Base-by-base conservation (phyloP, 1,139 yeast genomes). In the Saccharomyces hybrid region DNA sequence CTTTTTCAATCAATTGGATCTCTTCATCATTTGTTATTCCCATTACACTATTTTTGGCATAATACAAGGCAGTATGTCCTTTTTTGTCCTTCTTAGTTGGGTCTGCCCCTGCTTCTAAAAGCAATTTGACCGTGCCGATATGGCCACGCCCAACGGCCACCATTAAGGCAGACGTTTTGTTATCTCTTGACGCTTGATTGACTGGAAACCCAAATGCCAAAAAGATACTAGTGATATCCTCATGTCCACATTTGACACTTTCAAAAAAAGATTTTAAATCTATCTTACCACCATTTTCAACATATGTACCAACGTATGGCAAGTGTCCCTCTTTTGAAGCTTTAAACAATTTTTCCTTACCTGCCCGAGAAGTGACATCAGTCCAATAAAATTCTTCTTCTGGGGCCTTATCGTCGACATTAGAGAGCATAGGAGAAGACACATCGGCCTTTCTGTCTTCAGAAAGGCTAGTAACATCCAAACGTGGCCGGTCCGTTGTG, bases 81-180 rank as follows among this genome's bases (percentile, higher is more conserved):
- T 76, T 79, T 51, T 74, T 70, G 48, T 78, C 77, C 20, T 54
- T 57, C 53, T 66, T 66, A 2, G 64, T 56, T 0, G 93, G 88
- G 67, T 88, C 81, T 0, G 96, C 96, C 25, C 95, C 95, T 53
- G 85, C 82, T 16, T 84, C 82, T 31, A 90, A 68, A 50, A 91
- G 73, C 53, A 89, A 76, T 61, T 82, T 79, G 3, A 87, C 93
- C 16, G 88, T 85, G 3, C 82, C 84, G 16, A 75, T 63, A 67
- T 89, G 95, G 2, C 91, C 93, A 57, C 95, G 78, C 4, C 96
- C 96, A 48, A 88, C 93, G 6, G 96, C 80, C 25, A 85, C 83
- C 75, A 86, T 80, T 53, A 91, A 74, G 0, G 96, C 86, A 32
- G 38, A 32, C 1, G 95, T 88, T 25, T 79, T 75, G 0, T 96